Percentiles rank a stretch among this genome's conserved stretches.
Conservation (phyloP, 768 basidiomycete genomes). For the Agaricus subrufescens region DNA sequence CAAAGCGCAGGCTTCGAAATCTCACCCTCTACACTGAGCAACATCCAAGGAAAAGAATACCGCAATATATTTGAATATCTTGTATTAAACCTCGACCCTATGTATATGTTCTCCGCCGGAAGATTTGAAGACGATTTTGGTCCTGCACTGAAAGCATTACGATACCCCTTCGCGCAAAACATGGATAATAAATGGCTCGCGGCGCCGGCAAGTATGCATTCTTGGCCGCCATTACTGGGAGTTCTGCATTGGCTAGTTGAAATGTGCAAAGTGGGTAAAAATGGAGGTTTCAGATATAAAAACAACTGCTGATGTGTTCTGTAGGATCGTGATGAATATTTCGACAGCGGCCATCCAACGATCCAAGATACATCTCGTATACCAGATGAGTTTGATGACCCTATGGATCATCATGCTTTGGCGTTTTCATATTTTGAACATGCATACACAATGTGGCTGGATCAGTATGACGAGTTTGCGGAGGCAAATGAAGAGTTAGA, state of each 20-base stretch:
- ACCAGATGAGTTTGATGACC: conserved; percentile 74
- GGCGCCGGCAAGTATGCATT: conserved; percentile 83
- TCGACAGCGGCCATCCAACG: conserved; percentile 63
- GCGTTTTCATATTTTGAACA: conserved; percentile 71
- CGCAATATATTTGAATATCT: conserved; percentile 81
- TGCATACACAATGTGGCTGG: conserved; percentile 65
- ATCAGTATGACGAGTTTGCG: conserved; percentile 60
- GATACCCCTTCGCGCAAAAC: conserved; percentile 76
- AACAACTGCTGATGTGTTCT: neutral
- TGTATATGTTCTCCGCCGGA: conserved; percentile 46
- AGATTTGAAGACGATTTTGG: conserved; percentile 83
- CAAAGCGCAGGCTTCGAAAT: conserved; percentile 64
- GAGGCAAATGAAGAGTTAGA: conserved; percentile 70
- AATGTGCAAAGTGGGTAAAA: conserved; percentile 62
- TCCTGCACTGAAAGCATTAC: conserved; percentile 63
- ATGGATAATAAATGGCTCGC: conserved; percentile 85
- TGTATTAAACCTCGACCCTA: conserved; percentile 63
- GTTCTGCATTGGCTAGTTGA: conserved; percentile 92
- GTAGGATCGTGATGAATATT: conserved; percentile 41
- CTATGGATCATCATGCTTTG: conserved; percentile 68
- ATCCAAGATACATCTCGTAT: conserved; percentile 56
- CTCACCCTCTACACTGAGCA: conserved; percentile 59
- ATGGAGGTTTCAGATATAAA: neutral
- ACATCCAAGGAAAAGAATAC: conserved; percentile 85
- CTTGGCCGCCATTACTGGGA: conserved; percentile 88